Evolutionary conservation across 106 monocot genomes (phyloP).

Genomic region (Dendrobium chrysotoxum): DNA sequence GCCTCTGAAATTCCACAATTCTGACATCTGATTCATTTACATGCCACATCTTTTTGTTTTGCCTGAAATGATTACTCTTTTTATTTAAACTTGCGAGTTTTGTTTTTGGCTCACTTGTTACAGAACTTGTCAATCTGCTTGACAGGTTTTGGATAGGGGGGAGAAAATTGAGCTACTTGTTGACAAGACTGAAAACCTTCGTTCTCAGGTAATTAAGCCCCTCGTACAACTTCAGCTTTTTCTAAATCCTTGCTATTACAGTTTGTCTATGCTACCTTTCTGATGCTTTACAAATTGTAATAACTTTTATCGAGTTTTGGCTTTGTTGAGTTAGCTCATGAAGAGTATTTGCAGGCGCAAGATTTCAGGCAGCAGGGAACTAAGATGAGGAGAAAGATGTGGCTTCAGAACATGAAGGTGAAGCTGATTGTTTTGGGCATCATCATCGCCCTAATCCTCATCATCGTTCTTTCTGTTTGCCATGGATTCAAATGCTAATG

Average conservation of each 20-base stretch:
- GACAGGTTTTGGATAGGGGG: constrained; percentile 20
- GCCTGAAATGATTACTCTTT: neutral
- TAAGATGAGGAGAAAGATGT: constrained; percentile 62
- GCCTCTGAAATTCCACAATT: neutral
- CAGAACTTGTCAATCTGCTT: neutral
- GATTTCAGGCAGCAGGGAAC: constrained; percentile 60
- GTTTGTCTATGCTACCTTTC: no score
- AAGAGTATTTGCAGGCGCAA: constrained; percentile 32
- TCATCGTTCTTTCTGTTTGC: constrained; percentile 56
- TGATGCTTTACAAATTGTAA: no score
- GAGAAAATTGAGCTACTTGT: constrained; percentile 25
- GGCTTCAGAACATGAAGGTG: constrained; percentile 66
- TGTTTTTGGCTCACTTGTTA: neutral
- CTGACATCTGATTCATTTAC: neutral
- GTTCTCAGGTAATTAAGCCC: constrained; percentile 14
- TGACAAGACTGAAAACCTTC: constrained; percentile 24
- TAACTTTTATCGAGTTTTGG: neutral
- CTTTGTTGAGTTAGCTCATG: neutral
- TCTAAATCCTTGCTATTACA: no score
- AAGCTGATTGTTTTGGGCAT: constrained; percentile 61
- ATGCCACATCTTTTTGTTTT: neutral
- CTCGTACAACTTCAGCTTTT: neutral
- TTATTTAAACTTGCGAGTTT: no score
- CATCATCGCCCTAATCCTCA: constrained; percentile 54
- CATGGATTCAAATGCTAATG: constrained; percentile 55